Conservation (phyloP, 2,329 filamentous ascomycete genomes). For the Ceratocystis albifundus region DNA sequence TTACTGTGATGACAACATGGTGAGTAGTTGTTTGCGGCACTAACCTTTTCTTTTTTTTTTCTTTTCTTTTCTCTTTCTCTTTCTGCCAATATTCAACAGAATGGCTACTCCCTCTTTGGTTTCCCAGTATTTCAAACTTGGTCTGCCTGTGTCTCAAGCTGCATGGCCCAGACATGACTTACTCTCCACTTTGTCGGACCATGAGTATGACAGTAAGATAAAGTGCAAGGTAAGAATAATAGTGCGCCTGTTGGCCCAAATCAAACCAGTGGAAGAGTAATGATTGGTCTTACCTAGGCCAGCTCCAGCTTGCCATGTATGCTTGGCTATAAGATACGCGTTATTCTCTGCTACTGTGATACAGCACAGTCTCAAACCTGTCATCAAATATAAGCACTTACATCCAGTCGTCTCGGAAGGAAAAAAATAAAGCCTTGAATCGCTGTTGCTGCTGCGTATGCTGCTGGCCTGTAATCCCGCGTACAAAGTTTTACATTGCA, state of each 20-base stretch:
- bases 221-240: no score
- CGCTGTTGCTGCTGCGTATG: not conserved
- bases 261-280: no score
- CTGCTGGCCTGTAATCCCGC: no score
- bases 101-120: not conserved
- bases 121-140: not conserved
- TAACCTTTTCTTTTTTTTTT: not conserved
- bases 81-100: not conserved
- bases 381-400: no score
- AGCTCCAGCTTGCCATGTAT: no score
- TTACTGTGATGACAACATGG: not conserved
- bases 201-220: not conserved
- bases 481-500: no score
- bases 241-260: no score
- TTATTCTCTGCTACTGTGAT: no score
- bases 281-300: no score
- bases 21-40: not conserved
- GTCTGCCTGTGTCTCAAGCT: not conserved
- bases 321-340: no score
- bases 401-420: no score
- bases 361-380: no score
- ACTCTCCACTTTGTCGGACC: not conserved
- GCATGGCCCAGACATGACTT: not conserved
- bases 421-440: conserved; percentile 1
- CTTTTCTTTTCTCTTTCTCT: not conserved